phyloP scores from a whole-genome alignment of 768 basidiomycete species.

The Suillus alpinus region DNA sequence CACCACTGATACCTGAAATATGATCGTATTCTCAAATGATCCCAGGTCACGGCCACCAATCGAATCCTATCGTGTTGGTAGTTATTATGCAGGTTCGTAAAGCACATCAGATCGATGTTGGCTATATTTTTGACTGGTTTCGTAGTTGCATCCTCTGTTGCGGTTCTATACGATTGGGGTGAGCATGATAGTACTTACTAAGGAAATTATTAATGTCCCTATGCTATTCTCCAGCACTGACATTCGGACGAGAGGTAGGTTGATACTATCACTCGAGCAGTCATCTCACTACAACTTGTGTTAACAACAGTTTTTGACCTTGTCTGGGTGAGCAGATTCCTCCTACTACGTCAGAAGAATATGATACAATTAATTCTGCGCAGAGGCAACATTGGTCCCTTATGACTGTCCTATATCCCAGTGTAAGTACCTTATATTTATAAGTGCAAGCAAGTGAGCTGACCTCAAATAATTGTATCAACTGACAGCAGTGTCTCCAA shows the following conservation, averaged over 20 bases:
- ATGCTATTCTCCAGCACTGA: not conserved
- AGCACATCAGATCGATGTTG: not conserved
- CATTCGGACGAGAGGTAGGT: not conserved
- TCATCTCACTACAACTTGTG: not conserved
- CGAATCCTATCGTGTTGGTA: too few relatives aligned
- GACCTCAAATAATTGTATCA: not conserved
- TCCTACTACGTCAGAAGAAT: not conserved
- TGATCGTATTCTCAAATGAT: not conserved
- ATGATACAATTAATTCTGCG: not conserved
- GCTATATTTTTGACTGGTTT: not conserved
- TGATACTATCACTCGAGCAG: not conserved
- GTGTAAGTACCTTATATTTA: not conserved
- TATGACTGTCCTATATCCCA: not conserved
- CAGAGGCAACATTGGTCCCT: not conserved
- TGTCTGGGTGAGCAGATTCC: not conserved
- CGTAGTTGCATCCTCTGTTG: not conserved
- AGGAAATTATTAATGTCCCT: not conserved
- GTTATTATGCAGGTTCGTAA: not conserved
- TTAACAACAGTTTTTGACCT: not conserved
- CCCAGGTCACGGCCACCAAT: not conserved
- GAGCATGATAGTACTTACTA: not conserved
- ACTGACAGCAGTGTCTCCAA: not conserved
- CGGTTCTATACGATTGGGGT: not conserved
- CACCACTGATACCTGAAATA: not conserved
- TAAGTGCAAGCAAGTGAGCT: too few relatives aligned